A percentile compares a stretch with the other conserved stretches of the same genome.
phyloP scores from a whole-genome alignment of 352 stramenopile genomes.

The Pythium dissimile region DNA sequence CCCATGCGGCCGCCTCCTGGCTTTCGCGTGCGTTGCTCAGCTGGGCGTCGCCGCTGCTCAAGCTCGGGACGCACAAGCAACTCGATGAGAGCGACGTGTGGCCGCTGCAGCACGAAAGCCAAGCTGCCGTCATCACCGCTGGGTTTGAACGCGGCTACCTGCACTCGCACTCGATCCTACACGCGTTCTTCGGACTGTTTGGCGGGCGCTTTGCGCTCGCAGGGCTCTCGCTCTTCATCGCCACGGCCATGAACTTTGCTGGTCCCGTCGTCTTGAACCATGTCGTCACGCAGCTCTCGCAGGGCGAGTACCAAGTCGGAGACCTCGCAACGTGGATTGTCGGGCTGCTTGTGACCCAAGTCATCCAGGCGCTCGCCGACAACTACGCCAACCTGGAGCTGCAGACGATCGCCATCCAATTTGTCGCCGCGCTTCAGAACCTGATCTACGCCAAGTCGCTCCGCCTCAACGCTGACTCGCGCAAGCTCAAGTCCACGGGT shows the following conservation, averaged over 20 bases:
- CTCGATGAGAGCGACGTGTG: constrained; percentile 42
- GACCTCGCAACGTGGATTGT: constrained; percentile 31
- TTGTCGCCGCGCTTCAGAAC: constrained; percentile 42
- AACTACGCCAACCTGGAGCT: constrained; percentile 44
- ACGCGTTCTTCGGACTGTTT: constrained; percentile 33
- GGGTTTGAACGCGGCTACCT: constrained; percentile 27
- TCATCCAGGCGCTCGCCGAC: constrained; percentile 51
- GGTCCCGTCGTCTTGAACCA: constrained; percentile 39
- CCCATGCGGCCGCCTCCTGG: constrained; percentile 15
- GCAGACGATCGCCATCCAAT: constrained; percentile 51
- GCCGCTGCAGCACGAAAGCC: constrained; percentile 26
- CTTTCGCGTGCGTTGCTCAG: constrained; percentile 36
- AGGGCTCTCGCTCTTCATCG: constrained; percentile 31
- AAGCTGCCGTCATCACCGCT: constrained; percentile 25
- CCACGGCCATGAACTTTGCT: constrained; percentile 40
- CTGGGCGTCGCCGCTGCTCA: constrained; percentile 53
- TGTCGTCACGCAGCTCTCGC: constrained; percentile 33
- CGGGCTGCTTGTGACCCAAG: constrained; percentile 37
- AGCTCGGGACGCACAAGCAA: constrained; percentile 39
- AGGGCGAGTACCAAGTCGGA: constrained; percentile 14
- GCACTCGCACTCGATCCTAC: constrained; percentile 31
- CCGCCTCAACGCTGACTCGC: constrained; percentile 35
- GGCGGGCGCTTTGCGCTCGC: constrained; percentile 30
- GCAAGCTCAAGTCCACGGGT: constrained; percentile 45
- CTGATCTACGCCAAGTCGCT: constrained; percentile 55